Conservation (phyloP, 257 asterid species). For the Solanum corneliomulleri region DNA sequence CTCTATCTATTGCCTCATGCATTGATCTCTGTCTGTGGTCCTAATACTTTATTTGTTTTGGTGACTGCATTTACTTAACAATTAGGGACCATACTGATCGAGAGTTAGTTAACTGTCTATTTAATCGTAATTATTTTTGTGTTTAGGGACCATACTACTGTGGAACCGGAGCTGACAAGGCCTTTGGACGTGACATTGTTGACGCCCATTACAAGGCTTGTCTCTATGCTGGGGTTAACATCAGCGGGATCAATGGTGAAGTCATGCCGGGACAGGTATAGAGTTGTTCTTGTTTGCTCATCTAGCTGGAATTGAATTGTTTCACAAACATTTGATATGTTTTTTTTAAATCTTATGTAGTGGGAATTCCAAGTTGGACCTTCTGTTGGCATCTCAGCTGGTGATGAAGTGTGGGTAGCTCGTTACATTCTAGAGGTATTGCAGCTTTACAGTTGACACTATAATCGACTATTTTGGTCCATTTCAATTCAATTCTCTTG, state of each 20-base stretch:
- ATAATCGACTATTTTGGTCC: not conserved
- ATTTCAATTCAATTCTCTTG: not conserved
- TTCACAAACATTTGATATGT: not conserved
- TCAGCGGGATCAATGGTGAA: slow-evolving; percentile 83
- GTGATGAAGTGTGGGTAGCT: slow-evolving; percentile 89
- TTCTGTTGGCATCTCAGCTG: slow-evolving; percentile 79
- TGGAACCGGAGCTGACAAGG: slow-evolving; percentile 84
- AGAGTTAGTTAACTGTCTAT: not conserved
- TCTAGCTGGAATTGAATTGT: not conserved
- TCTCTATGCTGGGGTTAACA: slow-evolving; percentile 72
- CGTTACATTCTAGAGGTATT: slow-evolving; percentile 87
- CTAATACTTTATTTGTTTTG: not conserved
- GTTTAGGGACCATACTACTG: slow-evolving; percentile 80
- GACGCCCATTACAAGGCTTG: slow-evolving; percentile 88
- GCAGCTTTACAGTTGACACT: not conserved
- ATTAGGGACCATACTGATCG: not conserved
- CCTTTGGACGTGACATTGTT: slow-evolving; percentile 80
- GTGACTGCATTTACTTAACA: not conserved
- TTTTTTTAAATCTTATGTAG: slow-evolving; percentile 7
- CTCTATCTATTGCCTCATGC: not conserved
- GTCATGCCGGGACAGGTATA: slow-evolving; percentile 94
- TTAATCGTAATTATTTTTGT: not conserved
- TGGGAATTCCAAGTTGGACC: slow-evolving; percentile 99
- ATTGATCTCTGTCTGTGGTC: not conserved
- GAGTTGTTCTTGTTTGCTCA: not conserved